phyloP scores from a whole-genome alignment of 352 stramenopile species.

The Plasmopara muralis region DNA sequence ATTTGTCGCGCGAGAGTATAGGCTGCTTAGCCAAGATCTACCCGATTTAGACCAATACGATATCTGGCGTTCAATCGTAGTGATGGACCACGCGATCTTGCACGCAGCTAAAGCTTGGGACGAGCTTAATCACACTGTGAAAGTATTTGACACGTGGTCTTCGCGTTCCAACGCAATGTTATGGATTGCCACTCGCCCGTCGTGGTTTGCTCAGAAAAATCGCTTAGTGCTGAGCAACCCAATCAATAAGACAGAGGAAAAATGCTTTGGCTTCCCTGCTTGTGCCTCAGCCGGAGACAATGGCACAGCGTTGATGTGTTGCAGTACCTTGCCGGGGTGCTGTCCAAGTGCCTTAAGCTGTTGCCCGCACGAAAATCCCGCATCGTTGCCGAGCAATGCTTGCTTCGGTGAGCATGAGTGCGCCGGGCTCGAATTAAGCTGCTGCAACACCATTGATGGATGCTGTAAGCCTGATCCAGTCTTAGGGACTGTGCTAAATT shows the following conservation, averaged over 20 bases:
- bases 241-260: conserved; percentile 30
- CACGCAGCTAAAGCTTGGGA: conserved; percentile 52
- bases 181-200: conserved; percentile 67
- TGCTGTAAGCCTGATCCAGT: conserved; percentile 55
- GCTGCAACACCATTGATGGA: conserved; percentile 64
- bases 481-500: conserved; percentile 42
- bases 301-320: conserved; percentile 55
- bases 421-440: conserved; percentile 45
- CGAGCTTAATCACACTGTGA: conserved; percentile 42
- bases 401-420: conserved; percentile 64
- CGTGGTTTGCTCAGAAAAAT: conserved; percentile 54
- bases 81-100: conserved; percentile 70
- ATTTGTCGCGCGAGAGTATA: conserved; percentile 54
- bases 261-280: conserved; percentile 61
- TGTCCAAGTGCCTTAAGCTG: conserved; percentile 59
- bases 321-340: conserved; percentile 57
- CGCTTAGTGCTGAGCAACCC: conserved; percentile 21
- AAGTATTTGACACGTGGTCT: conserved; percentile 67
- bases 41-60: conserved; percentile 32
- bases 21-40: conserved; percentile 41
- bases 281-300: conserved; percentile 52
- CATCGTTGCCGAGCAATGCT: conserved; percentile 37
- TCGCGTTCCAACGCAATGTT: conserved; percentile 65
- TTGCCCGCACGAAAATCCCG: conserved; percentile 44
- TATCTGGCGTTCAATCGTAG: conserved; percentile 69